phyloP scores from a whole-genome alignment of 2,329 filamentous ascomycete species.

The Monilinia vaccinii-corymbosi region DNA sequence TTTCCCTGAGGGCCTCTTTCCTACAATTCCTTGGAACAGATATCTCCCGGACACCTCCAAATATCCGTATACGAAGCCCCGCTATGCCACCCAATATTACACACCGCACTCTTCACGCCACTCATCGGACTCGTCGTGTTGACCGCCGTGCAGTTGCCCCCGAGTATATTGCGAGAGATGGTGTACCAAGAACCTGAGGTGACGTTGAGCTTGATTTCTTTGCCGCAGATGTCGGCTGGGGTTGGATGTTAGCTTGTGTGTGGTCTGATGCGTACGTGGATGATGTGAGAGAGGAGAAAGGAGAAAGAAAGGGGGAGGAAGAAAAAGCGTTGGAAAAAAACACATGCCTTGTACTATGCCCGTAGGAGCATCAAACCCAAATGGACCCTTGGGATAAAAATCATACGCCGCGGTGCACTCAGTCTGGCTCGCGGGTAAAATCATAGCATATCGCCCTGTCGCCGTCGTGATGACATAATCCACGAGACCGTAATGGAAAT shows the following conservation, averaged over 20 bases:
- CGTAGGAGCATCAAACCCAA: neutral
- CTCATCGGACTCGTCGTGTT: neutral
- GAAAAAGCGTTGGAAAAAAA: neutral
- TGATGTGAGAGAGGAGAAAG: neutral
- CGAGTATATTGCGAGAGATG: neutral
- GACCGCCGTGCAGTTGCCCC: neutral
- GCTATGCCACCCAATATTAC: neutral
- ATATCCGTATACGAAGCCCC: neutral
- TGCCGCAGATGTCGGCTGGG: neutral
- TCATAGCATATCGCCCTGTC: neutral
- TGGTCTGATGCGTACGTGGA: too few species aligned
- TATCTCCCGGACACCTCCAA: neutral
- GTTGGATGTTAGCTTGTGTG: neutral
- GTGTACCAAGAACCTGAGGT: neutral
- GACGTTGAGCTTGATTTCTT: neutral
- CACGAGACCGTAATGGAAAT: neutral
- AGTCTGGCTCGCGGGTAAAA: neutral
- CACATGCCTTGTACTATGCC: neutral
- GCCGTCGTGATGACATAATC: neutral
- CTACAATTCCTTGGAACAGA: neutral
- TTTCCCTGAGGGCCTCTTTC: too few species aligned
- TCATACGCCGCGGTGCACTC: neutral
- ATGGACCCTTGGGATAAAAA: neutral
- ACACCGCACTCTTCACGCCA: neutral
- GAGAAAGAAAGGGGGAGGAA: accelerated